These are phyloP conservation scores for Schoenoplectus triqueter DNA, from an alignment of 202 grass and related monocot genomes.

Conservation along the genomic window DNA sequence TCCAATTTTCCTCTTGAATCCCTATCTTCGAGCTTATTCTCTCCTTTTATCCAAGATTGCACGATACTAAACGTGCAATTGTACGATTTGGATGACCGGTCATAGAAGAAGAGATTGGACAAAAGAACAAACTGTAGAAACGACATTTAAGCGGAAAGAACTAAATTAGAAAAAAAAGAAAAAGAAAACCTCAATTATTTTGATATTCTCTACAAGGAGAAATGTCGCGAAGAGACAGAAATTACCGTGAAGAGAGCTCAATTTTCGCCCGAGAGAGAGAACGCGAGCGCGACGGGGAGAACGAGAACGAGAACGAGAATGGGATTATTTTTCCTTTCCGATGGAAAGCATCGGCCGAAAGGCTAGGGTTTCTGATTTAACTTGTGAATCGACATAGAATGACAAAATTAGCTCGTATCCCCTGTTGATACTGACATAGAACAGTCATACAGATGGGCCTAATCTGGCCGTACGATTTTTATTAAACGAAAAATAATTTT, in stretches of 20 bases:
- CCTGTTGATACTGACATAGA: rapidly evolving
- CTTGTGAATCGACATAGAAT: background rate
- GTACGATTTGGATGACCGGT: background rate
- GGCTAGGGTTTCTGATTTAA: conserved; percentile 38
- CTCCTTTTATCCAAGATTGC: background rate
- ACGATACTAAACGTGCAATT: background rate
- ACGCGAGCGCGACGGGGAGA: conserved; percentile 26
- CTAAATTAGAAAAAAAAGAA: background rate
- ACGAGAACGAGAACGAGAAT: conserved; percentile 16
- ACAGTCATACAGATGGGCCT: background rate
- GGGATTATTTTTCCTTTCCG: background rate
- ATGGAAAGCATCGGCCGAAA: background rate
- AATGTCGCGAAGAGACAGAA: background rate
- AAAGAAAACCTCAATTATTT: background rate
- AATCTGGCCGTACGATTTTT: background rate
- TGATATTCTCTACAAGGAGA: background rate
- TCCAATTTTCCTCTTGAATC: conserved; percentile 5
- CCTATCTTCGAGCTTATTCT: background rate
- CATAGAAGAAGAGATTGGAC: background rate
- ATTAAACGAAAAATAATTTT: background rate
- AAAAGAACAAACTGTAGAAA: conserved; percentile 29
- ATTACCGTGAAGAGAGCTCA: conserved; percentile 10
- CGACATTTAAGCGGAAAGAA: conserved; percentile 16
- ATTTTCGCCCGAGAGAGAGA: conserved; percentile 6
- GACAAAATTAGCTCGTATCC: background rate